Percentiles rank a stretch among this genome's conserved stretches.
Conservation (phyloP, 805 yeast species). For the Yamadazyma endophytica region DNA sequence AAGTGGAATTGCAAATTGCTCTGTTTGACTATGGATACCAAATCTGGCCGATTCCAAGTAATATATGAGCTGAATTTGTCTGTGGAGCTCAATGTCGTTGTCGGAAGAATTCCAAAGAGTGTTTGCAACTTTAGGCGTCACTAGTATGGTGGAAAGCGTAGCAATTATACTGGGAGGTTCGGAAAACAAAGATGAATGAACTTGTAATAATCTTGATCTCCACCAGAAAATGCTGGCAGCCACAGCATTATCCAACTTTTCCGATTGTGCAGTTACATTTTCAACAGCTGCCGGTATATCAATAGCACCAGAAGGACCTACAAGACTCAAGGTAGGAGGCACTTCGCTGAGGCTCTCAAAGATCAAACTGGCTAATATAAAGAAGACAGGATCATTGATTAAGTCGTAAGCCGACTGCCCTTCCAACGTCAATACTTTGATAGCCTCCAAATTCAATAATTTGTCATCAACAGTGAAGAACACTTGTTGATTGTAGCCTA, state of each 20-base stretch:
- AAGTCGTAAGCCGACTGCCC: constrained; percentile 72
- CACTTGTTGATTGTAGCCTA: constrained; percentile 32
- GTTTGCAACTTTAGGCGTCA: constrained; percentile 29
- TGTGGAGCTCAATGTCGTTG: constrained; percentile 23
- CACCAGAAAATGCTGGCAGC: constrained; percentile 64
- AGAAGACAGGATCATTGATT: constrained; percentile 30
- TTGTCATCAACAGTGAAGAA: constrained; percentile 22
- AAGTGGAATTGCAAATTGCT: constrained; percentile 53
- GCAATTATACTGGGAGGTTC: constrained; percentile 55
- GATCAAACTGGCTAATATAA: constrained; percentile 24
- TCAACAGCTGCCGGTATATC: constrained; percentile 2
- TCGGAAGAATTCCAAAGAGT: constrained; percentile 25
- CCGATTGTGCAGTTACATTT: constrained; percentile 7
- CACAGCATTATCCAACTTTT: constrained; percentile 22
- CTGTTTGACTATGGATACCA: constrained; percentile 59
- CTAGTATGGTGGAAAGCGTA: constrained; percentile 36
- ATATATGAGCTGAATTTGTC: constrained; percentile 42
- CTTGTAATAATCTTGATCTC: constrained; percentile 66
- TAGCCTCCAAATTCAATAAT: constrained; percentile 24
- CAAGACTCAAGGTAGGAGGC: constrained; percentile 4
- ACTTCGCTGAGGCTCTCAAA: constrained; percentile 43
- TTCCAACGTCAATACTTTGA: constrained; percentile 44
- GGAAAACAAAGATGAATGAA: constrained; percentile 58
- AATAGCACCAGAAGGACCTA: constrained; percentile 1
- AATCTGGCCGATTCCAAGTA: constrained; percentile 67